Evolutionary conservation across 495 filamentous ascomycete species (phyloP).

Genomic region (Viridothelium virens): DNA sequence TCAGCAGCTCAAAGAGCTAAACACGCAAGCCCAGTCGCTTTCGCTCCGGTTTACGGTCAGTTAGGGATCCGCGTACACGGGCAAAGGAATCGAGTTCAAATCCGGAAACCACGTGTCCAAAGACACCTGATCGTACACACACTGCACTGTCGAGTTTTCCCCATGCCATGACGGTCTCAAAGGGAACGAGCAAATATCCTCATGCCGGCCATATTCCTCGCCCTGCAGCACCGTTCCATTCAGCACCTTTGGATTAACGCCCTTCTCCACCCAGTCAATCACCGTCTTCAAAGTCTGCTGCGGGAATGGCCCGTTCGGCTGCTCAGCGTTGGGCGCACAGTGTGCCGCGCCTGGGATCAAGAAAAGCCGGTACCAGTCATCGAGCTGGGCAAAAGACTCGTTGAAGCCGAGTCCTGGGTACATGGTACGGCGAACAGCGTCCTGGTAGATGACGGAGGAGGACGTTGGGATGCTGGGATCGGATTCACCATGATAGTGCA

Average conservation of each 20-base stretch:
- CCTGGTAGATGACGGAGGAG: not conserved
- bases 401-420: slow-evolving; percentile 38
- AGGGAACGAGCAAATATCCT: slow-evolving; percentile 44
- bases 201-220: slow-evolving; percentile 35
- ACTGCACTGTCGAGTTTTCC: slow-evolving; percentile 32
- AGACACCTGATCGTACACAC: slow-evolving; percentile 40
- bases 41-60: too few relatives aligned
- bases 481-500: slow-evolving; percentile 46
- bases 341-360: slow-evolving; percentile 46
- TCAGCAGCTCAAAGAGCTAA: too few relatives aligned
- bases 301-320: slow-evolving; percentile 43
- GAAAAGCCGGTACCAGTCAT: slow-evolving; percentile 47
- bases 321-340: slow-evolving; percentile 37
- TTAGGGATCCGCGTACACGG: not conserved
- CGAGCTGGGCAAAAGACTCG: slow-evolving; percentile 34
- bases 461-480: not conserved
- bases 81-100: not conserved
- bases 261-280: slow-evolving; percentile 48
- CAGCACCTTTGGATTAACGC: slow-evolving; percentile 35
- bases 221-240: slow-evolving; percentile 37
- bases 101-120: not conserved
- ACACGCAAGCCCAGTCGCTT: too few relatives aligned
- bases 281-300: slow-evolving; percentile 39
- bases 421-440: not conserved
- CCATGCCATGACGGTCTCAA: slow-evolving; percentile 39